Conservation (phyloP, 257 asterid genomes). For the Salvia splendens region DNA sequence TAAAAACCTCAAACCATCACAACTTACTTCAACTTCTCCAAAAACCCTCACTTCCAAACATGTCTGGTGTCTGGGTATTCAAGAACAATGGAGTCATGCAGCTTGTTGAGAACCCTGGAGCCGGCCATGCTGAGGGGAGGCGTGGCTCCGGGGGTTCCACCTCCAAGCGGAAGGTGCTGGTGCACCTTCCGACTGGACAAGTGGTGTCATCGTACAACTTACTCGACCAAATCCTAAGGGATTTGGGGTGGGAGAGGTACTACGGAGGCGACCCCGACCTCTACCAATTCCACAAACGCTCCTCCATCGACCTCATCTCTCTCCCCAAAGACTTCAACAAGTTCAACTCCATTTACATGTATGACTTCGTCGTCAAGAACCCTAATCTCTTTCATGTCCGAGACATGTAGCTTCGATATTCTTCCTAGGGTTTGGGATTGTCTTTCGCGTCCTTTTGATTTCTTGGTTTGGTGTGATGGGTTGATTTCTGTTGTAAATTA, state of each 20-base stretch:
- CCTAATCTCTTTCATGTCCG: slow-evolving; percentile 86
- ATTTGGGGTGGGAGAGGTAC: slow-evolving; percentile 86
- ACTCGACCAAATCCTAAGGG: slow-evolving; percentile 59
- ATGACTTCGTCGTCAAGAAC: slow-evolving; percentile 85
- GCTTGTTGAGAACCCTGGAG: slow-evolving; percentile 57
- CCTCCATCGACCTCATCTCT: slow-evolving; percentile 82
- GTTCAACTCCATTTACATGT: slow-evolving; percentile 80
- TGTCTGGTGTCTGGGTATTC: slow-evolving; percentile 97
- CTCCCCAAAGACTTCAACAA: slow-evolving; percentile 68
- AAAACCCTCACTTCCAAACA: too few species aligned
- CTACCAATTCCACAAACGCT: slow-evolving; percentile 71
- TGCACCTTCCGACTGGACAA: slow-evolving; percentile 68
- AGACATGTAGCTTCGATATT: slow-evolving; percentile 36
- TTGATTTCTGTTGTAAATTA: not conserved
- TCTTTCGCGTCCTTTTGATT: not conserved
- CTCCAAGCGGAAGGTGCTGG: slow-evolving; percentile 60
- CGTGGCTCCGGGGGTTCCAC: slow-evolving; percentile 20
- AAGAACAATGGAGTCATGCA: slow-evolving; percentile 73
- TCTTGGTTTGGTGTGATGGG: slow-evolving; percentile 12
- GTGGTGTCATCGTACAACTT: slow-evolving; percentile 60
- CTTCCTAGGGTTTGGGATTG: not conserved
- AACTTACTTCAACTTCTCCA: too few species aligned
- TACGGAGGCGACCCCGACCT: slow-evolving; percentile 67
- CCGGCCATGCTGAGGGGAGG: slow-evolving; percentile 36
- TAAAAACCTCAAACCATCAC: not conserved